These are phyloP conservation scores for Boletus rubroflammeus DNA, from an alignment of 768 basidiomycete genomes.

Conservation along the genomic window DNA sequence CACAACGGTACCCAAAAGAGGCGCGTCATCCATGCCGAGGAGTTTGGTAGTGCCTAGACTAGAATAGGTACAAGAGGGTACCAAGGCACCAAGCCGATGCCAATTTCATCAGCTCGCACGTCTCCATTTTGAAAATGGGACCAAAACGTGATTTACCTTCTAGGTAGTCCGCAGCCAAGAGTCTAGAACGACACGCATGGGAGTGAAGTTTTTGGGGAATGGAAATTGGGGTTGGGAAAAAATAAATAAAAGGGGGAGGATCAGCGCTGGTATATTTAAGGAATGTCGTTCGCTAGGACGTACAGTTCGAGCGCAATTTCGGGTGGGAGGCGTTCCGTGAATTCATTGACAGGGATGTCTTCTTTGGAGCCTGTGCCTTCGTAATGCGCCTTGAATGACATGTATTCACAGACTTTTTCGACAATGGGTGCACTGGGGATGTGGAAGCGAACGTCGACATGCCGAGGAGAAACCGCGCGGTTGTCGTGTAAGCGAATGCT, in stretches of 20 bases:
- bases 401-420: slow-evolving; percentile 88
- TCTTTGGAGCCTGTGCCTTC: slow-evolving; percentile 67
- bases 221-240: slow-evolving; percentile 7
- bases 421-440: slow-evolving; percentile 58
- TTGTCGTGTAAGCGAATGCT: not conserved
- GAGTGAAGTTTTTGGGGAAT: not conserved
- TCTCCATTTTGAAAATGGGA: slow-evolving; percentile 17
- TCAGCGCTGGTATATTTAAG: slow-evolving; percentile 9
- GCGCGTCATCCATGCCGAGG: not conserved
- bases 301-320: slow-evolving; percentile 89
- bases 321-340: slow-evolving; percentile 77
- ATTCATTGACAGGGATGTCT: slow-evolving; percentile 72
- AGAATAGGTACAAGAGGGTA: slow-evolving; percentile 6
- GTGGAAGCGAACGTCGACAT: not conserved
- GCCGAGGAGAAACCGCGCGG: not conserved
- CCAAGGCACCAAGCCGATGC: slow-evolving; percentile 7
- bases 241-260: slow-evolving; percentile 2
- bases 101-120: slow-evolving; percentile 9
- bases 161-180: slow-evolving; percentile 63
- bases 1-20: not conserved
- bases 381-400: slow-evolving; percentile 80
- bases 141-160: slow-evolving; percentile 42
- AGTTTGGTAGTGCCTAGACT: not conserved
- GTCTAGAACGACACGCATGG: slow-evolving; percentile 31
- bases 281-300: slow-evolving; percentile 31